phyloP scores from a whole-genome alignment of 495 filamentous ascomycete species.

The Geopyxis carbonaria region DNA sequence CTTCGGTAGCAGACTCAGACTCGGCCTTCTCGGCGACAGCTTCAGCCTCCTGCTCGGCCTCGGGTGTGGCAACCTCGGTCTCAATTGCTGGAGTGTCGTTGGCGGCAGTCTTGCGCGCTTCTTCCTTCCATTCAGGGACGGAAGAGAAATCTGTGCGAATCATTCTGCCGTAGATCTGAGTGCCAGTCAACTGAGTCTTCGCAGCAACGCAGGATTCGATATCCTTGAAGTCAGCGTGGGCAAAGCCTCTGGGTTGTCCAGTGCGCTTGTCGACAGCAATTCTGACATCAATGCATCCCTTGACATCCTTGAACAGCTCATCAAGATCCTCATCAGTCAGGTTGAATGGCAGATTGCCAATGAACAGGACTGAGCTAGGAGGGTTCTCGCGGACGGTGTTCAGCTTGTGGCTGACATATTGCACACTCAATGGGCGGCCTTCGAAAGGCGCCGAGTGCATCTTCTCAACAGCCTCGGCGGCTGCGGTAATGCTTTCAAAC shows the following conservation, averaged over 20 bases:
- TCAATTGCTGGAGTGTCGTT: too few relatives aligned
- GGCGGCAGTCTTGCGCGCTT: too few relatives aligned
- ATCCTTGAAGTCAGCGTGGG: constrained; percentile 71
- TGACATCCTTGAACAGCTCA: constrained; percentile 53
- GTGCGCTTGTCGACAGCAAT: constrained; percentile 78
- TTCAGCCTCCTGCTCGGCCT: too few relatives aligned
- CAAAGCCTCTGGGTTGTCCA: constrained; percentile 75
- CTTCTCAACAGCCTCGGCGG: constrained; percentile 42
- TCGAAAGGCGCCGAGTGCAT: constrained; percentile 56
- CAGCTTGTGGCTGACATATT: constrained; percentile 27
- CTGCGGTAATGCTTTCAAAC: constrained; percentile 41
- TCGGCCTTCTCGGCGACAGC: too few relatives aligned
- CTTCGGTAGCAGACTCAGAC: too few relatives aligned
- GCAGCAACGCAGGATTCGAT: constrained; percentile 43
- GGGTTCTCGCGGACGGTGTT: constrained; percentile 16
- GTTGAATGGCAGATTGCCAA: constrained; percentile 83
- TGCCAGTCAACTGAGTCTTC: constrained; percentile 36
- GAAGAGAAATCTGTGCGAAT: constrained; percentile 49
- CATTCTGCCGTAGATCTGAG: constrained; percentile 45
- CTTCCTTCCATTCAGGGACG: too few relatives aligned
- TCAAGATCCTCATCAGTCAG: constrained; percentile 79
- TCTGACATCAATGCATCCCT: constrained; percentile 61
- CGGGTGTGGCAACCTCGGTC: too few relatives aligned
- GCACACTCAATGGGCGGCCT: constrained; percentile 55
- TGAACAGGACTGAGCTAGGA: constrained; percentile 54